A percentile compares a stretch with the other conserved stretches of the same genome.
phyloP scores from a whole-genome alignment of 2,329 filamentous ascomycete species.

The Fusarium euwallaceae region DNA sequence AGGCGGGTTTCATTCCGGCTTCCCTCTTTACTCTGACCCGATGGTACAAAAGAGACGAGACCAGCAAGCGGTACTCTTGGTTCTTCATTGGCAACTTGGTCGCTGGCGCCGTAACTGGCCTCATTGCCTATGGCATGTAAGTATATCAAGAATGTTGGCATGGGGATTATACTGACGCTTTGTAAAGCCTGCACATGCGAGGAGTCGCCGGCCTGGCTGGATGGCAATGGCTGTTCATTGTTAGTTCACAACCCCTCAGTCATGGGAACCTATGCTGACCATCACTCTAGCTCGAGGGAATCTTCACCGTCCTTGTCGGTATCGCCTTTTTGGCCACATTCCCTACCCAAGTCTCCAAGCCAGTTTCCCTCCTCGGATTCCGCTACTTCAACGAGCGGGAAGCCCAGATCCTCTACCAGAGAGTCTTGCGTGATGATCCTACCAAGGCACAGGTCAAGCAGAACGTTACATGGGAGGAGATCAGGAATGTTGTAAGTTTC shows the following conservation, averaged over 20 bases:
- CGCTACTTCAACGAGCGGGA: slow-evolving; percentile 52
- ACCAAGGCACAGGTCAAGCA: slow-evolving; percentile 47
- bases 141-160: not conserved
- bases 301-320: slow-evolving; percentile 51
- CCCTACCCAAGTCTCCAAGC: slow-evolving; percentile 45
- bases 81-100: slow-evolving; percentile 60
- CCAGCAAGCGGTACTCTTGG: slow-evolving; percentile 56
- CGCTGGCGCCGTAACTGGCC: slow-evolving; percentile 55
- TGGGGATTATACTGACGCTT: not conserved
- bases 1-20: slow-evolving; percentile 56
- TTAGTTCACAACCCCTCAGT: not conserved
- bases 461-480: slow-evolving; percentile 47
- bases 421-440: slow-evolving; percentile 46
- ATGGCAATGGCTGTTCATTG: slow-evolving; percentile 75
- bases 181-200: slow-evolving; percentile 18
- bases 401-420: slow-evolving; percentile 48
- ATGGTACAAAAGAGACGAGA: slow-evolving; percentile 61
- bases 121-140: slow-evolving; percentile 56
- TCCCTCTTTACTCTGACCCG: slow-evolving; percentile 59
- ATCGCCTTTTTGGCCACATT: slow-evolving; percentile 50
- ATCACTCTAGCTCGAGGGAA: slow-evolving; percentile 49
- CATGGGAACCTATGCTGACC: not conserved
- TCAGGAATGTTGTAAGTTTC: slow-evolving; percentile 49
- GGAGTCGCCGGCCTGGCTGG: slow-evolving; percentile 64
- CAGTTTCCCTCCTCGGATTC: slow-evolving; percentile 45